Evolutionary conservation across 2,329 filamentous ascomycete species (phyloP).

Genomic region (Colletotrichum nymphaeae): DNA sequence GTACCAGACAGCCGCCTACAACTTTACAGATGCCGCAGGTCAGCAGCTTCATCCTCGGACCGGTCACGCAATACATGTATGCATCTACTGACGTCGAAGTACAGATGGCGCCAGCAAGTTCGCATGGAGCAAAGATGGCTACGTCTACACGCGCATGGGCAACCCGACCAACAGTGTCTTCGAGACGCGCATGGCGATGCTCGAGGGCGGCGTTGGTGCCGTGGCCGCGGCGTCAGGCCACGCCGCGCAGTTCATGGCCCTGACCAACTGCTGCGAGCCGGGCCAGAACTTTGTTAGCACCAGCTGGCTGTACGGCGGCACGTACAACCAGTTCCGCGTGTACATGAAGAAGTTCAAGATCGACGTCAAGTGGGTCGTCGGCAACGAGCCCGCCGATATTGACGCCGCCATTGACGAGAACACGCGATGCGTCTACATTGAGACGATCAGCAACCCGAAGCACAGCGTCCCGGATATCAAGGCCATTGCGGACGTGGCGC

Average conservation of each 20-base stretch:
- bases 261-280: conserved; percentile 81
- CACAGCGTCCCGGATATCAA: conserved; percentile 84
- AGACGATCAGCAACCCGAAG: conserved; percentile 91
- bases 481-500: conserved; percentile 72
- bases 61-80: background rate
- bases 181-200: conserved; percentile 91
- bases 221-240: conserved; percentile 88
- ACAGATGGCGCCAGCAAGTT: conserved; percentile 48
- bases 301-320: conserved; percentile 91
- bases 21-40: conserved; percentile 36
- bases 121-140: conserved; percentile 71
- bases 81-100: conserved; percentile 29
- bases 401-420: conserved; percentile 87
- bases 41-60: background rate
- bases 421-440: conserved; percentile 91
- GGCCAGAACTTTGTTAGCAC: conserved; percentile 97
- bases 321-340: conserved; percentile 97
- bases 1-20: conserved; percentile 79
- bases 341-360: conserved; percentile 87
- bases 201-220: conserved; percentile 90
- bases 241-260: conserved; percentile 90
- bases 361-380: conserved; percentile 85
- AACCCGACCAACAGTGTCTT: conserved; percentile 96
- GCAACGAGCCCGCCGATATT: conserved; percentile 83
- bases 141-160: conserved; percentile 92